Evolutionary conservation across 352 stramenopile genomes (phyloP).

Genomic region (Globisporangium paroecandrum): DNA sequence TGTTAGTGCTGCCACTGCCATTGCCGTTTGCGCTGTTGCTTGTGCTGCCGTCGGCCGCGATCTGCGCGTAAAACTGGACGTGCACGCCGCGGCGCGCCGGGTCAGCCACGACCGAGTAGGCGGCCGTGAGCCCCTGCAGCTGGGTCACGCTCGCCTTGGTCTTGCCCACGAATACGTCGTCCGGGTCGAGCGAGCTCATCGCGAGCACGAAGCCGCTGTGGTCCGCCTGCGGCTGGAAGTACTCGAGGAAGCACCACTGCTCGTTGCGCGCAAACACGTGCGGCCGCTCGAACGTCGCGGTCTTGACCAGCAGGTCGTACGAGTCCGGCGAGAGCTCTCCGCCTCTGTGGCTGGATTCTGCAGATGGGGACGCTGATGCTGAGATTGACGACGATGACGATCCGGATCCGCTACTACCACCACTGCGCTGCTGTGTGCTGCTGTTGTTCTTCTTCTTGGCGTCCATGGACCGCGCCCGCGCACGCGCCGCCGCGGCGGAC

Average conservation of each 20-base stretch:
- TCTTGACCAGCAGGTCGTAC: conserved; percentile 38
- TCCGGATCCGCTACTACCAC: no score
- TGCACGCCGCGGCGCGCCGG: conserved; percentile 20
- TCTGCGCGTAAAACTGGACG: conserved; percentile 37
- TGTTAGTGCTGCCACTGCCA: neutral
- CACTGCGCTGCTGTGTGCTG: neutral
- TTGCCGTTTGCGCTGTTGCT: neutral
- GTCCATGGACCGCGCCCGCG: neutral
- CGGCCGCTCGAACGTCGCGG: conserved; percentile 38
- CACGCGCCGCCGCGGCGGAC: conserved; percentile 3
- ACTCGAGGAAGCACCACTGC: conserved; percentile 45
- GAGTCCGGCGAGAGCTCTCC: conserved; percentile 4
- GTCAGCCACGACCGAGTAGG: conserved; percentile 29
- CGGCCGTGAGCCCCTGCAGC: conserved; percentile 24
- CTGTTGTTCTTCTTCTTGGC: neutral
- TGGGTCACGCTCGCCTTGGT: conserved; percentile 34
- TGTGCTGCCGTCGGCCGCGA: conserved; percentile 17
- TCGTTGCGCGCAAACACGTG: conserved; percentile 44
- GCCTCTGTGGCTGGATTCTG: neutral
- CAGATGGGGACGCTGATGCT: neutral
- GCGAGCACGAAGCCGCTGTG: conserved; percentile 29
- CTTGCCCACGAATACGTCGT: conserved; percentile 51
- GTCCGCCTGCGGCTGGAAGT: conserved; percentile 16
- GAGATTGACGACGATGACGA: neutral
- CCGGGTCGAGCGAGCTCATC: conserved; percentile 37